Conservation (phyloP, 805 yeast genomes). For the Schizosaccharomyces cryophilus region DNA sequence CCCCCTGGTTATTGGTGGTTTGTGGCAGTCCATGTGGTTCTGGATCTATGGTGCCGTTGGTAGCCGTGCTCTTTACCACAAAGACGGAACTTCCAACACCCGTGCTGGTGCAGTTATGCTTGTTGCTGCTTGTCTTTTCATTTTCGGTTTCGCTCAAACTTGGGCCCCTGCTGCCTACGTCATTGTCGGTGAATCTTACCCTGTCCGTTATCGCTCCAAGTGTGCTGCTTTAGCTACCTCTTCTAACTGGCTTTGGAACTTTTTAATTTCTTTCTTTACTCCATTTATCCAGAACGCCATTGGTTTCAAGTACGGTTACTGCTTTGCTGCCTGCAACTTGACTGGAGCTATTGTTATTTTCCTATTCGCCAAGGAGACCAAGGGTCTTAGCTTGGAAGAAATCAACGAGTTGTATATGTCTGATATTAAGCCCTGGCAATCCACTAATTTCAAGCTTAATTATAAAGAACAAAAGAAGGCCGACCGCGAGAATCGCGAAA, state of each 20-base stretch:
- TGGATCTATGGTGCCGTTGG: constrained; percentile 27
- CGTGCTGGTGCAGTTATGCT: constrained; percentile 26
- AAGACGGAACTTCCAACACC: constrained; percentile 14
- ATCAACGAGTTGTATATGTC: constrained; percentile 23
- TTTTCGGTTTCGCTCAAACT: constrained; percentile 28
- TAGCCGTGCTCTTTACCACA: constrained; percentile 17
- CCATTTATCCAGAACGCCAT: constrained; percentile 39
- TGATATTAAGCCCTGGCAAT: constrained; percentile 4
- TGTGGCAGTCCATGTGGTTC: constrained; percentile 27
- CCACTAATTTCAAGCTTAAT: not conserved
- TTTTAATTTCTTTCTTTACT: constrained; percentile 39
- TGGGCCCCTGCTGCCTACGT: constrained; percentile 33
- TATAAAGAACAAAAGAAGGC: not conserved
- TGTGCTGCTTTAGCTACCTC: constrained; percentile 15
- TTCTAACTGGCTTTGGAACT: constrained; percentile 21
- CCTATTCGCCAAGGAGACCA: constrained; percentile 40
- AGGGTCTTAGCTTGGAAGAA: constrained; percentile 32
- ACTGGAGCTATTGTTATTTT: constrained; percentile 30
- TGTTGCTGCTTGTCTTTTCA: constrained; percentile 26
- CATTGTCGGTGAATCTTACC: constrained; percentile 24
- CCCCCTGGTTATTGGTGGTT: constrained; percentile 23
- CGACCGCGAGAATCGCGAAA: not conserved
- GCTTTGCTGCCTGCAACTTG: constrained; percentile 27
- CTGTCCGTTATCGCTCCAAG: constrained; percentile 19
- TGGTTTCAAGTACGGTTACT: constrained; percentile 44